Conservation (phyloP, 2,329 filamentous ascomycete genomes). For the Zasmidium citrigriseum region DNA sequence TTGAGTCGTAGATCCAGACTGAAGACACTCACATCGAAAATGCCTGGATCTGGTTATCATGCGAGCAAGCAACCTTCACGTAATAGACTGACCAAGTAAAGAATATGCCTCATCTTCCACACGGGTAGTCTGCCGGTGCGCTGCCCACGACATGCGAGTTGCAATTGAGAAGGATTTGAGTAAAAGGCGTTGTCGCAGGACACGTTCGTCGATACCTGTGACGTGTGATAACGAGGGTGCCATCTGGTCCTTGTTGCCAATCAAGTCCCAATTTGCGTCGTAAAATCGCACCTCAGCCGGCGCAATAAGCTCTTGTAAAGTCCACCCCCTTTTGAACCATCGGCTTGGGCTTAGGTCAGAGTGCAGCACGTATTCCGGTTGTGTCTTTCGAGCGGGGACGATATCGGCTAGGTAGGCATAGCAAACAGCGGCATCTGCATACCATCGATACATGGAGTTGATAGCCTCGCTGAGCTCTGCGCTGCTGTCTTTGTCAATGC, state of each 20-base stretch:
- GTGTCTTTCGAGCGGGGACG: neutral
- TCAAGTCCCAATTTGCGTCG: conserved; percentile 7
- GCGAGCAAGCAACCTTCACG: no score
- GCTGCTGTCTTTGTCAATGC: conserved; percentile 25
- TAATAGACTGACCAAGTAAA: conserved; percentile 36
- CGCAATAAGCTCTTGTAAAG: conserved; percentile 28
- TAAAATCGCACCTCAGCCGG: conserved; percentile 21
- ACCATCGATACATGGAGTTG: conserved; percentile 27
- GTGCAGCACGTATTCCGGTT: neutral
- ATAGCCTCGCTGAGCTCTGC: conserved; percentile 25
- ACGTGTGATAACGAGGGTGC: no score
- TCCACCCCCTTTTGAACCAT: conserved; percentile 25
- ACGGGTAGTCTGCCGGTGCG: conserved; percentile 14
- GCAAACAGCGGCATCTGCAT: conserved; percentile 15
- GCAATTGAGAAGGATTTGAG: neutral
- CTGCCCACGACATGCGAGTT: conserved; percentile 18
- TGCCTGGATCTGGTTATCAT: no score
- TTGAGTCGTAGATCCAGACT: no score
- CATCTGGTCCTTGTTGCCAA: no score
- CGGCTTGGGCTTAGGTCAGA: neutral
- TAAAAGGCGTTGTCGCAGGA: no score
- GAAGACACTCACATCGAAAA: no score
- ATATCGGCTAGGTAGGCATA: conserved; percentile 24
- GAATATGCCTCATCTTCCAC: conserved; percentile 48
- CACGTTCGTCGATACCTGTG: no score